Conservation (phyloP, 192 early-diverging fungal genomes). For the Coemansia sp. region DNA sequence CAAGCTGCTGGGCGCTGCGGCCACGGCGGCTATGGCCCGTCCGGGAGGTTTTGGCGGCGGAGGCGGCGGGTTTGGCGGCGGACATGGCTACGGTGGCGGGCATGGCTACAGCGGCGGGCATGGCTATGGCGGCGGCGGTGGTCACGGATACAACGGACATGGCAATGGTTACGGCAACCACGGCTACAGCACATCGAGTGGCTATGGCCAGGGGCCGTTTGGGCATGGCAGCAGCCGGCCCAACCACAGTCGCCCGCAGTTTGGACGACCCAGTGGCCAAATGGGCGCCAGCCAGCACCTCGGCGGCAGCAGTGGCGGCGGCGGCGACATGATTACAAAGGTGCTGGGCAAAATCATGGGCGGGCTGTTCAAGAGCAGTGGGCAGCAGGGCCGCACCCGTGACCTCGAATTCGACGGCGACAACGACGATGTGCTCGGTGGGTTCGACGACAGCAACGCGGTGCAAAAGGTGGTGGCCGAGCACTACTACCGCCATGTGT, state of each 20-base stretch:
- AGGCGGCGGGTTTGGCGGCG: too few species aligned
- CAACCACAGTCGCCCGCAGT: constrained; percentile 2
- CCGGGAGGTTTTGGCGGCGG: constrained; percentile 7
- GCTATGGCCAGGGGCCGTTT: constrained; percentile 30
- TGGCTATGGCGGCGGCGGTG: background rate
- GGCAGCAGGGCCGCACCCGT: constrained; percentile 15
- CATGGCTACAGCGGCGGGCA: background rate
- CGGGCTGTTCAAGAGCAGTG: constrained; percentile 28
- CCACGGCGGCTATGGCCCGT: constrained; percentile 10
- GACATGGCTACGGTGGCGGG: background rate
- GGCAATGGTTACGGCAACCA: constrained; percentile 50
- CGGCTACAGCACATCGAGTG: constrained; percentile 40
- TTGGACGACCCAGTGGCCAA: constrained; percentile 14
- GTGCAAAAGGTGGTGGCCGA: constrained; percentile 37
- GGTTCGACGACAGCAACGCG: constrained; percentile 33
- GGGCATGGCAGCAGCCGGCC: constrained; percentile 11
- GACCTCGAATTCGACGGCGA: constrained; percentile 18
- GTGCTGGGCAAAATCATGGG: constrained; percentile 43
- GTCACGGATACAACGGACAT: constrained; percentile 3
- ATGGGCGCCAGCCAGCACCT: constrained; percentile 4
- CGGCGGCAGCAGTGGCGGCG: constrained; percentile 10
- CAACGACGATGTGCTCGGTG: constrained; percentile 14
- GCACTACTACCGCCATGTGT: constrained; percentile 42
- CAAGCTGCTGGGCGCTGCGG: constrained; percentile 15
- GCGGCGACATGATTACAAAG: constrained; percentile 21